phyloP scores from a whole-genome alignment of 148 eudicot genomes.

The Beta vulgaris region DNA sequence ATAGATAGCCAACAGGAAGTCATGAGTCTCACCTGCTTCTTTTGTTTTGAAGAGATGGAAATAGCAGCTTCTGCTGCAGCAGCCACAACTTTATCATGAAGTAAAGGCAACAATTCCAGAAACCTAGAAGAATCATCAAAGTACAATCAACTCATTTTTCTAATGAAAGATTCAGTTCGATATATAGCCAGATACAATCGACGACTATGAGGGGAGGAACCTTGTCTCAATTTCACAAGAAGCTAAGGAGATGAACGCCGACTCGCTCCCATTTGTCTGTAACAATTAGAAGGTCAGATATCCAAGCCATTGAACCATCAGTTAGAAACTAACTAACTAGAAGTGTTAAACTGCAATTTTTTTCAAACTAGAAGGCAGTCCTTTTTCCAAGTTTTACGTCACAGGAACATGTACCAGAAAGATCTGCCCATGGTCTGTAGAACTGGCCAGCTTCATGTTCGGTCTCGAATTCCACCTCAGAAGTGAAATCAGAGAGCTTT shows the following conservation, averaged over 20 bases:
- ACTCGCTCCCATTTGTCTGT: slow-evolving; percentile 65
- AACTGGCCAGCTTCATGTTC: slow-evolving; percentile 52
- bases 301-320: neutral
- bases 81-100: slow-evolving; percentile 83
- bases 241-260: slow-evolving; percentile 61
- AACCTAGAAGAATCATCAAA: slow-evolving; percentile 36
- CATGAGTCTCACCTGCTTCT: slow-evolving; percentile 52
- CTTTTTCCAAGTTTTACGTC: neutral
- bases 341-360: neutral
- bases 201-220: slow-evolving; percentile 35
- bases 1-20: neutral
- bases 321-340: neutral
- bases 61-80: slow-evolving; percentile 75
- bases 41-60: slow-evolving; percentile 38
- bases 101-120: slow-evolving; percentile 59
- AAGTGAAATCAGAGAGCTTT: slow-evolving; percentile 40
- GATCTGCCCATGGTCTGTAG: slow-evolving; percentile 53
- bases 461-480: slow-evolving; percentile 59
- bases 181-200: neutral
- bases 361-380: neutral
- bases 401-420: slow-evolving; percentile 37
- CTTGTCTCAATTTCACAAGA: slow-evolving; percentile 44
- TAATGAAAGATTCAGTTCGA: neutral
- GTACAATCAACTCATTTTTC: neutral
- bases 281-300: slow-evolving; percentile 4